phyloP scores from a whole-genome alignment of 108 stramenopile genomes.

The Phaeodactylum tricornutum region DNA sequence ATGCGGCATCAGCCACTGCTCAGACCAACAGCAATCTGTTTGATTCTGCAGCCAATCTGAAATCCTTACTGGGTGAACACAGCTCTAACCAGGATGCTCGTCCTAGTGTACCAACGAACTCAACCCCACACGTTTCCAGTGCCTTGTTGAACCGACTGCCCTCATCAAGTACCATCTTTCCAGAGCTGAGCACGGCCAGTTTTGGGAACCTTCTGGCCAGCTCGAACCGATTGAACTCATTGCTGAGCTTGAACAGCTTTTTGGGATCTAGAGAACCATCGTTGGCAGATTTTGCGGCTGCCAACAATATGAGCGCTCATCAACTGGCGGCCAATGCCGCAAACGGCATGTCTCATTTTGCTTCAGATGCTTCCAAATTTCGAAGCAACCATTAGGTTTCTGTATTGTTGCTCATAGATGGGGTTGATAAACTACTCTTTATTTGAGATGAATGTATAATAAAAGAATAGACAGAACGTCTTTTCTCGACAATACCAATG shows the following conservation, averaged over 20 bases:
- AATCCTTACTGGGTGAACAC: constrained; percentile 29
- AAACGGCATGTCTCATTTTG: too few relatives aligned
- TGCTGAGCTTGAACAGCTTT: constrained; percentile 41
- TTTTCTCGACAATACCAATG: too few relatives aligned
- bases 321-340: constrained; percentile 1
- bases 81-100: background rate
- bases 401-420: too few relatives aligned
- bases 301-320: background rate
- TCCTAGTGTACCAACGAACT: constrained; percentile 1
- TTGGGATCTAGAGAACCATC: constrained; percentile 38
- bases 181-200: constrained; percentile 30
- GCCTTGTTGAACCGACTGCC: constrained; percentile 25
- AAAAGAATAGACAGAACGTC: too few relatives aligned
- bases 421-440: too few relatives aligned
- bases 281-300: constrained; percentile 34
- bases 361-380: too few relatives aligned
- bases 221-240: constrained; percentile 39
- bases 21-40: constrained; percentile 29
- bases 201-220: constrained; percentile 35
- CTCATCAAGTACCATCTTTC: constrained; percentile 25
- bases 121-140: background rate
- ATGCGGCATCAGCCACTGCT: constrained; percentile 26
- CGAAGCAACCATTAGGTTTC: too few relatives aligned
- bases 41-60: constrained; percentile 35
- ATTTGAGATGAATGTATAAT: too few relatives aligned